Conservation (phyloP, 805 yeast species). For the Yarrowia sp. region DNA sequence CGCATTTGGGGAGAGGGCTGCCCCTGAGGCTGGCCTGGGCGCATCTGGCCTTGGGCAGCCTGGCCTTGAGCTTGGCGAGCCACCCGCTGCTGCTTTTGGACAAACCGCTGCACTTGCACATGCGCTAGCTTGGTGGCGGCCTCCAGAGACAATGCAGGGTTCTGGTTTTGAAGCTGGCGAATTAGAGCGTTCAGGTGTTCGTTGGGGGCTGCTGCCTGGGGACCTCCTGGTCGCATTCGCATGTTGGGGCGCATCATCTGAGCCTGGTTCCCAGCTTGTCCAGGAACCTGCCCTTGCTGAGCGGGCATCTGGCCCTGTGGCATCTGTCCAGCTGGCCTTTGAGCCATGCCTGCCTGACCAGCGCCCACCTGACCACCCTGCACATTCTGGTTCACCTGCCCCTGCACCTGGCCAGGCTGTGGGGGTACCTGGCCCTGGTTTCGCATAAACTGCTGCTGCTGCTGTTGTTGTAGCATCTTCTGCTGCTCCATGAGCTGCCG, state of each 20-base stretch:
- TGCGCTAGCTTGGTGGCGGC: conserved; percentile 37
- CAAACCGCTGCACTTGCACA: conserved; percentile 36
- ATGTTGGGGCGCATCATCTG: conserved; percentile 11
- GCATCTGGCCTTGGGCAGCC: conserved; percentile 9
- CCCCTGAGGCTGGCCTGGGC: not conserved
- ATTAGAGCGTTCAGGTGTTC: conserved; percentile 32
- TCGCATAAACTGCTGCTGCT: conserved; percentile 25
- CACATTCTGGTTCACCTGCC: conserved; percentile 10
- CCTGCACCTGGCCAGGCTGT: conserved; percentile 16
- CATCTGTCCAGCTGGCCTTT: not conserved
- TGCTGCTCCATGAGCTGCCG: conserved; percentile 36
- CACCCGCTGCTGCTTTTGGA: conserved; percentile 32
- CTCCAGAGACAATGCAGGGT: conserved; percentile 36
- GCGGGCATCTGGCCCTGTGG: conserved; percentile 1
- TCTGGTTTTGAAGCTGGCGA: conserved; percentile 32
- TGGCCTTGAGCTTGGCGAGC: conserved; percentile 26
- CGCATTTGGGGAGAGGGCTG: conserved; percentile 7
- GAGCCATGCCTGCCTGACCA: conserved; percentile 7
- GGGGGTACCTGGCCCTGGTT: conserved; percentile 7
- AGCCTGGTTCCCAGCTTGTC: not conserved
- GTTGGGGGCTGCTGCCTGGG: conserved; percentile 26
- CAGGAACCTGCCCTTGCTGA: conserved; percentile 5
- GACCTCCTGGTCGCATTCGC: conserved; percentile 15
- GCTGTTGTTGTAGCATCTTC: conserved; percentile 32
- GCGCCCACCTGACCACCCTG: not conserved